Evolutionary conservation across 2,329 filamentous ascomycete genomes (phyloP), one percentile per base, ranked within the genome.

Genomic region (Fusarium euwallaceae): DNA sequence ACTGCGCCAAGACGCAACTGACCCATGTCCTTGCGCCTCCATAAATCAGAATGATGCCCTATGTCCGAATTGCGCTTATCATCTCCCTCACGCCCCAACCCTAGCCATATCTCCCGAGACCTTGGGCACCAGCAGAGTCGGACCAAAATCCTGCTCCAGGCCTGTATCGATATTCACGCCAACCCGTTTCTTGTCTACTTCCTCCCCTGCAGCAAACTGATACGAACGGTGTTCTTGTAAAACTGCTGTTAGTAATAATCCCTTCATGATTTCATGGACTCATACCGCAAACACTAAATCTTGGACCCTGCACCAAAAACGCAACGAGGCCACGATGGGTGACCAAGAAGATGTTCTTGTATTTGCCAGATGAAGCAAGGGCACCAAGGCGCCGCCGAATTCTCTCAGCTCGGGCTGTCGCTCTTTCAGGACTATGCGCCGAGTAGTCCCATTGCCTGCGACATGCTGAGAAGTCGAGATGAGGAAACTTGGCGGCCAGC

Each of bases 321-420:
- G 76, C 76, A 32, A 75, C 72, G 12, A 78, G 69, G 2, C 71
- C 75, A 5, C 75, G 69, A 39, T 78, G 76, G 2, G 70, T 73
- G 8, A 78, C 59, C 2, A 78, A 16, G 17, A 70, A 12, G 10
- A 78, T 74, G 5, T 78, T 70, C 6, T 66, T 68, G 61, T 78
- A 75, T 4, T 32, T 39, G 29, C 71, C 67, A 12, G 36, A 39
- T 9, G 8, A 32, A 2, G 75, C 69, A 32, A 69, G 51, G 3
- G 39, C 59, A 4, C 17, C 70, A 12, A 78, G 60, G 3, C 65
- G 68, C 3, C 45, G 58, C 5, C 76, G 64, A 22, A 78, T 71
- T 34, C 70, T 71, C 29, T 76, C 75, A 16, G 76, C 76, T 16
- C 76, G 68, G 12, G 34, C 69, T 16, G 70, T 66, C 11, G 76